Conservation (phyloP, 2,329 filamentous ascomycete genomes). For the Botryotinia narcissicola region DNA sequence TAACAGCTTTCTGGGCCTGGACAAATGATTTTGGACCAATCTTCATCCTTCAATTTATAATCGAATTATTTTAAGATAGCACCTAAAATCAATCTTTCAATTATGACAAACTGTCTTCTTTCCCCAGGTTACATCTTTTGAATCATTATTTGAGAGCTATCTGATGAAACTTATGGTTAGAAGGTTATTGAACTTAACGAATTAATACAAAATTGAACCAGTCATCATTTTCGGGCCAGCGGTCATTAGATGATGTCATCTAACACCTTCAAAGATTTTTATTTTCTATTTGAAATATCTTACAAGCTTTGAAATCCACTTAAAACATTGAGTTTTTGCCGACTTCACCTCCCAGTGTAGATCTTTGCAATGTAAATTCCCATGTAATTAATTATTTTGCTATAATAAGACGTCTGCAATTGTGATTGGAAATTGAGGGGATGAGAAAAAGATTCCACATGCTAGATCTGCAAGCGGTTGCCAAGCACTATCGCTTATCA, state of each 20-base stretch:
- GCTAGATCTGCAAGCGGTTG: not conserved
- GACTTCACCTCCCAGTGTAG: not conserved
- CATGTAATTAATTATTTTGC: not conserved
- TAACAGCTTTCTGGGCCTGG: not conserved
- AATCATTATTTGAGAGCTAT: not conserved
- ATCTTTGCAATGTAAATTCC: not conserved
- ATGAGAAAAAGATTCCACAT: not conserved
- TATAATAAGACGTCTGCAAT: not conserved
- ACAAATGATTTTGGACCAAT: not conserved
- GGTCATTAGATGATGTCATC: not conserved
- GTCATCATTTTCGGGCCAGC: not conserved
- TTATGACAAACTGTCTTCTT: not conserved
- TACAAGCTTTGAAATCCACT: no score
- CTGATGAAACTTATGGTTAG: not conserved
- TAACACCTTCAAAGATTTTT: not conserved
- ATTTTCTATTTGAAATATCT: not conserved
- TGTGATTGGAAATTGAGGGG: not conserved
- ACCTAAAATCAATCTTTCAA: not conserved
- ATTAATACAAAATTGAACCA: no score
- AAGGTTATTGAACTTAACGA: not conserved
- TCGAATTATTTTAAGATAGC: not conserved
- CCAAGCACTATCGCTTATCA: not conserved
- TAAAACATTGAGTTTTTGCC: not conserved
- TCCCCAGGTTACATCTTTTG: not conserved
- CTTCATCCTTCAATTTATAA: not conserved